Conservation (phyloP, 2,329 filamentous ascomycete species). For the Xylaria sp. region DNA sequence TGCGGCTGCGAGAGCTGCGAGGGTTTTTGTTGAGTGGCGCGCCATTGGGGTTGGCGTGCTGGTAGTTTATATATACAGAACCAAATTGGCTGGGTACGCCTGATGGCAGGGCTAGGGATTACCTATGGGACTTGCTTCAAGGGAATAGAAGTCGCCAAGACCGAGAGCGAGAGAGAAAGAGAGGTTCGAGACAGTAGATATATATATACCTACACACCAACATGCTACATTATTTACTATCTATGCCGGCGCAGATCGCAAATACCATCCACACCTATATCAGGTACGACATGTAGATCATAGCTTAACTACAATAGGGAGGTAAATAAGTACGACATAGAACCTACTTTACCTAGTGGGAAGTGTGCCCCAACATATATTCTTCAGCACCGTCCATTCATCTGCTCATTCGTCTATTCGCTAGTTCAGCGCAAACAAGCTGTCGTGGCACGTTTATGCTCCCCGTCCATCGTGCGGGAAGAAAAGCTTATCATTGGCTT, state of each 20-base stretch:
- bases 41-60: conserved; percentile 40
- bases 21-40: conserved; percentile 37
- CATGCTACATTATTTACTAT: not conserved
- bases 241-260: conserved; percentile 3
- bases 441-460: not conserved
- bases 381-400: not conserved
- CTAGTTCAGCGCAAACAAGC: conserved; percentile 6
- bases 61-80: no score
- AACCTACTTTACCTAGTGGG: not conserved
- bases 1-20: conserved; percentile 38
- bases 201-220: conserved; percentile 1
- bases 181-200: not conserved
- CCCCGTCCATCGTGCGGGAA: conserved; percentile 21
- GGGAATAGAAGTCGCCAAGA: conserved; percentile 16
- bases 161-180: conserved; percentile 1
- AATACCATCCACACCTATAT: not conserved
- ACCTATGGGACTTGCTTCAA: not conserved
- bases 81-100: not conserved
- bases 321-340: conserved; percentile 10
- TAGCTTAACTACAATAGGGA: conserved; percentile 29
- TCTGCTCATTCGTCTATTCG: not conserved
- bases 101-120: not conserved
- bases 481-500: conserved; percentile 35
- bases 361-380: not conserved
- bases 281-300: not conserved